phyloP scores from a whole-genome alignment of 768 basidiomycete genomes.

The Paxillus involutus region DNA sequence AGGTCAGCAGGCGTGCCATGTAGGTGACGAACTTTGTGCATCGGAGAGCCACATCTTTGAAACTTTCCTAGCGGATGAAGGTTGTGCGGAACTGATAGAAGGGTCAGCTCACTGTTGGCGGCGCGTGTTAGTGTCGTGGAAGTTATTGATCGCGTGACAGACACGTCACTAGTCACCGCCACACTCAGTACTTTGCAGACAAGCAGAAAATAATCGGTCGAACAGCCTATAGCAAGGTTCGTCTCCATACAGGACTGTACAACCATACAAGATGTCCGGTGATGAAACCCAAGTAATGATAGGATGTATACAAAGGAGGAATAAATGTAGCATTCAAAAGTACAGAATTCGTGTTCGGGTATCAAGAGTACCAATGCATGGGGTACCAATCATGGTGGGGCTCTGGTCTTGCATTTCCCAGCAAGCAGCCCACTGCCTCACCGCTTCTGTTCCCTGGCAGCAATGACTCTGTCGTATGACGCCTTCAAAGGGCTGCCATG shows the following conservation, averaged over 20 bases:
- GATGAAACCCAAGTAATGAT: constrained; percentile 21
- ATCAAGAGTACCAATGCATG: constrained; percentile 14
- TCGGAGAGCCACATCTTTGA: constrained; percentile 52
- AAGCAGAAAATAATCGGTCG: no score
- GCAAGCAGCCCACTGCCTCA: constrained; percentile 5
- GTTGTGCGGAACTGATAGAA: constrained; percentile 1
- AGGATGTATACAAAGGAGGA: constrained; percentile 23
- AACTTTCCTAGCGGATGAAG: not conserved
- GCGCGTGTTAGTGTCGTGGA: not conserved
- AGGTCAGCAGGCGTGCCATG: not conserved
- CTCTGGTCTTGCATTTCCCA: not conserved
- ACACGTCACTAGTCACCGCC: constrained; percentile 15
- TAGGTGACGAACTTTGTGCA: constrained; percentile 40
- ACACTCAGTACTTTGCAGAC: no score
- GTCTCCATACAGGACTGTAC: no score
- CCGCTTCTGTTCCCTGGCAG: constrained; percentile 46
- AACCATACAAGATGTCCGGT: constrained; percentile 9
- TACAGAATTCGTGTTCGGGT: constrained; percentile 17
- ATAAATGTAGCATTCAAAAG: constrained; percentile 22
- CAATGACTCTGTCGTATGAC: constrained; percentile 64
- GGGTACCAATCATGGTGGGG: not conserved
- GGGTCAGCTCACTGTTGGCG: not conserved
- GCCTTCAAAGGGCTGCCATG: constrained; percentile 68
- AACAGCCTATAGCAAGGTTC: no score
- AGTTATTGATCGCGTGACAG: constrained; percentile 5